phyloP scores from a whole-genome alignment of 2,329 filamentous ascomycete species.

The Aspergillus melleus region DNA sequence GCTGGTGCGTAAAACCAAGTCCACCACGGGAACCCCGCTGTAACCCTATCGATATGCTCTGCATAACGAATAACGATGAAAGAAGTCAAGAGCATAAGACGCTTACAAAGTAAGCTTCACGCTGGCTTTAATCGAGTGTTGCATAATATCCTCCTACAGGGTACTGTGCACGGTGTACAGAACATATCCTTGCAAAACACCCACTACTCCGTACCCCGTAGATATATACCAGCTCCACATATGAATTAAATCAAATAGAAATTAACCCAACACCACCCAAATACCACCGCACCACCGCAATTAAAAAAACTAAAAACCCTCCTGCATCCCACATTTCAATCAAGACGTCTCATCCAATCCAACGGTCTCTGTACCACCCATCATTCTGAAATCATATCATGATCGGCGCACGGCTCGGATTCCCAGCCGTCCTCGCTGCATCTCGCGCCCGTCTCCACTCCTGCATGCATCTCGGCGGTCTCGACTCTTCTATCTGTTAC shows the following conservation, averaged over 20 bases:
- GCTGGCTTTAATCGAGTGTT: no score
- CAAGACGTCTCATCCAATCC: not conserved
- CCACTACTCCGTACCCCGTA: no score
- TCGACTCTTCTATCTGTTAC: not conserved
- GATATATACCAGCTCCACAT: no score
- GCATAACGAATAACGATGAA: no score
- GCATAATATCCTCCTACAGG: no score
- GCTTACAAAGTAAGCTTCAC: no score
- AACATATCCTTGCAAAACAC: no score
- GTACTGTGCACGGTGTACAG: no score
- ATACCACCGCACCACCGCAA: not conserved
- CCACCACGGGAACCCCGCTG: not conserved
- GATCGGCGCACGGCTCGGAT: not conserved
- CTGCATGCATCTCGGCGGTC: not conserved
- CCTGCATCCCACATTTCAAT: not conserved
- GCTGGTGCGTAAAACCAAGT: not conserved
- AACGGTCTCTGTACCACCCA: not conserved
- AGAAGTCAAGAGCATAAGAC: no score
- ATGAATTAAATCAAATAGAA: not conserved
- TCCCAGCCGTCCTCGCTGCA: not conserved
- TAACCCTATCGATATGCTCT: not conserved
- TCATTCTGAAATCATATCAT: not conserved
- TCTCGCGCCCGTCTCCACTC: not conserved
- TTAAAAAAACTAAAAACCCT: not conserved
- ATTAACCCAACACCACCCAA: not conserved